Percentiles rank a stretch among this genome's conserved stretches.
phyloP scores from a whole-genome alignment of 495 filamentous ascomycete species.

The Aspergillus olivimuriae region DNA sequence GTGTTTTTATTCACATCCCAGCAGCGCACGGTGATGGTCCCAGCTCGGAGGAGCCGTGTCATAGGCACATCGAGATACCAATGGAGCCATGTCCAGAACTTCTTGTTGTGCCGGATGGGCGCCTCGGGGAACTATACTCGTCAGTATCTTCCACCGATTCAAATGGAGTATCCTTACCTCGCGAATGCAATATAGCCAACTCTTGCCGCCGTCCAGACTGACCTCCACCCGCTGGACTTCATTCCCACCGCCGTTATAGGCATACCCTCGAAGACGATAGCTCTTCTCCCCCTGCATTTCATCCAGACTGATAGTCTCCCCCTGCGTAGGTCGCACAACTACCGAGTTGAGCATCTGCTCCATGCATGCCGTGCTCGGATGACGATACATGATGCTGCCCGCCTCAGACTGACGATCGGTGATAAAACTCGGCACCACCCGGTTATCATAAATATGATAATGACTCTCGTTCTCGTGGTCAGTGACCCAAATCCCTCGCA shows the following conservation, averaged over 20 bases:
- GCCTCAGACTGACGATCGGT: slow-evolving; percentile 23
- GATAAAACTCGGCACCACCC: slow-evolving; percentile 19
- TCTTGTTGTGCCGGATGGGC: slow-evolving; percentile 14
- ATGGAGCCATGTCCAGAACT: slow-evolving; percentile 19
- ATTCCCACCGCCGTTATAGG: slow-evolving; percentile 54
- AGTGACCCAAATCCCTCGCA: slow-evolving; percentile 44
- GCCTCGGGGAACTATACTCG: slow-evolving; percentile 9
- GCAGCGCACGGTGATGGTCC: slow-evolving; percentile 12
- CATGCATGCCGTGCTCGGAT: slow-evolving; percentile 13
- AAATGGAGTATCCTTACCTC: slow-evolving; percentile 3
- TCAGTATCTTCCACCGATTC: neutral
- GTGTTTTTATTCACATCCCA: slow-evolving; percentile 19
- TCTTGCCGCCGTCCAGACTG: slow-evolving; percentile 47
- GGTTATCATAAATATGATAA: slow-evolving; percentile 32
- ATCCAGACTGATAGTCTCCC: slow-evolving; percentile 17
- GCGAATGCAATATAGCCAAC: slow-evolving; percentile 31
- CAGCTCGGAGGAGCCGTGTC: slow-evolving; percentile 5
- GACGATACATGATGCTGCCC: slow-evolving; percentile 10
- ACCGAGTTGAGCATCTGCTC: slow-evolving; percentile 17
- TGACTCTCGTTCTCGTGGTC: slow-evolving; percentile 43
- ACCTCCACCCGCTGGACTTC: slow-evolving; percentile 50
- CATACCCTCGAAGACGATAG: slow-evolving; percentile 45
- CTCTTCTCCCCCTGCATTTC: slow-evolving; percentile 13
- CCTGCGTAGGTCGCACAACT: slow-evolving; percentile 17
- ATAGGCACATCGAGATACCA: slow-evolving; percentile 13